Base-by-base conservation (phyloP, 768 basidiomycete genomes). In the Strobilomyces confusus region DNA sequence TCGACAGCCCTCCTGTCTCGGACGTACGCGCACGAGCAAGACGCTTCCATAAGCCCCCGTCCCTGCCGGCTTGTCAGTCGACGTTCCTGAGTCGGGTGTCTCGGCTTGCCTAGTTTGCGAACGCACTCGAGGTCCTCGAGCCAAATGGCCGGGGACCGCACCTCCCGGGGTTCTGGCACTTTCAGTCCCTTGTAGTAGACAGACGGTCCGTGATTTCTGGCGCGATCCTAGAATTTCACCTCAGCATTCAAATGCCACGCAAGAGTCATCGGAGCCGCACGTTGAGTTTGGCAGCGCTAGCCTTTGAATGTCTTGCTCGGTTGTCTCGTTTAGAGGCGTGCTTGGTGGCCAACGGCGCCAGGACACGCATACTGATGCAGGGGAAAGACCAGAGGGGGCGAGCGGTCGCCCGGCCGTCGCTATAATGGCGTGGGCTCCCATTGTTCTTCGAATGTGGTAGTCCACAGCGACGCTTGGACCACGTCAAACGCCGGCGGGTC, bases 61-160 rank as follows among this genome's bases (percentile, higher is more conserved):
- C 11, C 79, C 78, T 80, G 23, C 34, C 48, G 5, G 33, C 3
- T 15, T 22, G 45, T 66, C 53, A 49, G 45, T 12, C 32, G 19
- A 45, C 13, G 15, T 34, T 15, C n/a, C 19, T 36, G 15, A 36
- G 15, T 17, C 34, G 25, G 7, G 29, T 43, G 9, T 11, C 43
- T 37, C 8, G 2, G 25, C 52, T 19, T 60, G 73, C 78, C 78
- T 60, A 80, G 63, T 22, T 67, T 68, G 30, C 68, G 72, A 25
- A 74, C 42, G 40, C 74, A 77, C 58, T 79, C 74, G 19, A 80
- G 58, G 48, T 80, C 76, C 14, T 54, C 56, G 9, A 79, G 52
- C 14, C 49, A 54, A 15, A 78, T 61, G 0, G 69, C 58, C 5
- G 68, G 69, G 7, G 75, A 73, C 4, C 78, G 75, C 49, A 68